These are phyloP conservation scores for Grifola frondosa DNA, from an alignment of 1,284 basidiomycete genomes.

Conservation along the genomic window DNA sequence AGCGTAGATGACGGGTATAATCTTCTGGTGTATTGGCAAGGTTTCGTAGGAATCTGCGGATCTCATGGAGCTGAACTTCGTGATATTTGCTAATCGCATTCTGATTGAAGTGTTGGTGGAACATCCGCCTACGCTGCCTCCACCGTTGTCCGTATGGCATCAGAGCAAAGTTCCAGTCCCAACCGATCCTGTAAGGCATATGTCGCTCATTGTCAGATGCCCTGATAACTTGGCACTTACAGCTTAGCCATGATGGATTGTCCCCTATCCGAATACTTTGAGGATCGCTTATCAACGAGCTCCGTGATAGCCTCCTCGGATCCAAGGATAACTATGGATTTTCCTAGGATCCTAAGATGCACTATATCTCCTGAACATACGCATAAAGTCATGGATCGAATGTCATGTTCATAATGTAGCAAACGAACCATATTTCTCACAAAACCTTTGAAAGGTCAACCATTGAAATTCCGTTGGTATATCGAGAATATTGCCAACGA, in stretches of 20 bases:
- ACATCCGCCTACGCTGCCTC: slow-evolving; percentile 18
- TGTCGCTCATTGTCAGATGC: too few species aligned
- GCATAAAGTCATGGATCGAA: not conserved
- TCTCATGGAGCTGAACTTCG: slow-evolving; percentile 4
- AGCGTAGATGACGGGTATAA: not conserved
- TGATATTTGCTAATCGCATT: slow-evolving; percentile 14
- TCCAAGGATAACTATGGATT: slow-evolving; percentile 26
- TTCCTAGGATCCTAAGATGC: slow-evolving; percentile 24
- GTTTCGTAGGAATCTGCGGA: slow-evolving; percentile 7
- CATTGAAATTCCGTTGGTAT: slow-evolving; percentile 26
- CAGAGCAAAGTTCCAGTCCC: slow-evolving; percentile 20
- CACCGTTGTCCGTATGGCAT: slow-evolving; percentile 22
- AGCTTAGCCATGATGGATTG: slow-evolving; percentile 7
- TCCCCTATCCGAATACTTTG: slow-evolving; percentile 26
- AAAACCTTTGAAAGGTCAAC: slow-evolving; percentile 25
- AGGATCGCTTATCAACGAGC: slow-evolving; percentile 26
- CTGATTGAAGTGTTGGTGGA: slow-evolving; percentile 25
- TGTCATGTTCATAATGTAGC: too few species aligned
- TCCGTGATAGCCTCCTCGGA: slow-evolving; percentile 27
- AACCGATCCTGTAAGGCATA: slow-evolving; percentile 15
- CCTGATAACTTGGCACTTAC: too few species aligned
- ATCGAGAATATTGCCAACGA: slow-evolving; percentile 30
- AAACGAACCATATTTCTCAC: slow-evolving; percentile 17
- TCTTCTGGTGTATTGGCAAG: slow-evolving; percentile 3
- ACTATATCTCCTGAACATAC: slow-evolving; percentile 30